Base-by-base conservation (phyloP, 352 stramenopile genomes). In the Pythium biforme region DNA sequence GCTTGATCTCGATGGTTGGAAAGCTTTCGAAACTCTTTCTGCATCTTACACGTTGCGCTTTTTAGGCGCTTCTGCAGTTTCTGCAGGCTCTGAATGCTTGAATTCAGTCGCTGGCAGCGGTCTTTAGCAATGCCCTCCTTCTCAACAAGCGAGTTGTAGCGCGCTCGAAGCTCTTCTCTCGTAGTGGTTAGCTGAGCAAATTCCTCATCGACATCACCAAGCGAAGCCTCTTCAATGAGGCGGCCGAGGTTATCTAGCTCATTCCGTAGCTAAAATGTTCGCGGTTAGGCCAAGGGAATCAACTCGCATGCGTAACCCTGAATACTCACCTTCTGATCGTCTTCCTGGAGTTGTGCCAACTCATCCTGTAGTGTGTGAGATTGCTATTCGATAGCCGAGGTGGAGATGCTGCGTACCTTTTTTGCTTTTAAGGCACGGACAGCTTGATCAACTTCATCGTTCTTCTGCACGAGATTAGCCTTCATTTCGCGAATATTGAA, bases 401-500 rank as follows among this genome's bases (percentile, higher is more conserved):
- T 20, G 34, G 54, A 29, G 3, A 31, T 51, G 15, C 1, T 40
- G 11, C 62, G 41, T 19, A 69, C 55, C 62, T 69, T 60, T 19
- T 50, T 50, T 8, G 12, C 41, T 27, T 41, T 57, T 29, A 68
- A 31, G 0, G 33, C 31, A 14, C 56, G 54, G 25, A 60, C 47
- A 20, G 34, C 34, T 40, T 25, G 20, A n/a, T 59, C 62, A 7
- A 69, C 48, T 60, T 64, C 55, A 6, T 41, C 14, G 31, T 69
- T 69, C 43, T 64, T 69, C 27, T 9, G 6, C 27, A 45, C 23
- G 0, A 69, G 40, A 20, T 56, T 22, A 11, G 41, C 40, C 37
- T 62, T 65, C 56, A 70, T 62, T 19, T 55, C 5, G 20, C 41
- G 43, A 11, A 56, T 41, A 53, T 70, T 56, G 29, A 62, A 62